Conservation (phyloP, 352 stramenopile genomes). For the Pseudoperonospora humuli region DNA sequence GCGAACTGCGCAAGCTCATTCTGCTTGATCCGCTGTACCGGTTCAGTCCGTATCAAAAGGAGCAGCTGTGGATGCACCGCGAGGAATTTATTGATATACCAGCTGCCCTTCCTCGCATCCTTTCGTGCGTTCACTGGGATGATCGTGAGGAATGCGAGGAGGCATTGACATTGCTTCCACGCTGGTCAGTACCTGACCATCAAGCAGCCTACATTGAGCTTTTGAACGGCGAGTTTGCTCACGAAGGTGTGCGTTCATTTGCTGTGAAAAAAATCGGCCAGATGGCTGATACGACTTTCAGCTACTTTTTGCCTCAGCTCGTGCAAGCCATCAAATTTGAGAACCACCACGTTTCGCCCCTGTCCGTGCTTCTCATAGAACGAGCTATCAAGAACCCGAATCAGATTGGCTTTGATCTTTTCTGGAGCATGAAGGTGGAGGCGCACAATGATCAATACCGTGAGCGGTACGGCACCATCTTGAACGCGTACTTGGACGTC, state of each 20-base stretch:
- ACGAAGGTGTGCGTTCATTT: slow-evolving; percentile 67
- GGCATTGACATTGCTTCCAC: slow-evolving; percentile 51
- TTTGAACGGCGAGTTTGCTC: slow-evolving; percentile 70
- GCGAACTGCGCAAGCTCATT: slow-evolving; percentile 73
- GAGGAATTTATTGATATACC: slow-evolving; percentile 75
- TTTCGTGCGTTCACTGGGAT: slow-evolving; percentile 78
- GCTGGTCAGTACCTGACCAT: slow-evolving; percentile 66
- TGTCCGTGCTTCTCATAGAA: slow-evolving; percentile 76
- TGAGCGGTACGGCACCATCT: slow-evolving; percentile 71
- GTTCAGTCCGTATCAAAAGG: slow-evolving; percentile 75
- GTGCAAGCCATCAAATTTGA: slow-evolving; percentile 88
- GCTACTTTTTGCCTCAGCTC: slow-evolving; percentile 83
- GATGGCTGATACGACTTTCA: slow-evolving; percentile 85
- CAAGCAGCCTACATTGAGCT: slow-evolving; percentile 78
- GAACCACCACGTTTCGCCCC: slow-evolving; percentile 70
- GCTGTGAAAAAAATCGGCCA: slow-evolving; percentile 66
- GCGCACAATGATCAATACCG: slow-evolving; percentile 74
- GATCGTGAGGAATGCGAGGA: slow-evolving; percentile 64
- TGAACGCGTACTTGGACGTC: slow-evolving; percentile 80
- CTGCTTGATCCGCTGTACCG: slow-evolving; percentile 74
- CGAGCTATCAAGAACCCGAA: slow-evolving; percentile 85
- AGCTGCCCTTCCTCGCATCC: slow-evolving; percentile 60
- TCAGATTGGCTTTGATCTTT: slow-evolving; percentile 85
- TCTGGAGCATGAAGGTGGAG: slow-evolving; percentile 88
- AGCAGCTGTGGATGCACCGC: slow-evolving; percentile 73